A percentile compares a stretch with the other conserved stretches of the same genome.
Conservation (phyloP, 768 basidiomycete species). For the Rhodotorula sphaerocarpa region DNA sequence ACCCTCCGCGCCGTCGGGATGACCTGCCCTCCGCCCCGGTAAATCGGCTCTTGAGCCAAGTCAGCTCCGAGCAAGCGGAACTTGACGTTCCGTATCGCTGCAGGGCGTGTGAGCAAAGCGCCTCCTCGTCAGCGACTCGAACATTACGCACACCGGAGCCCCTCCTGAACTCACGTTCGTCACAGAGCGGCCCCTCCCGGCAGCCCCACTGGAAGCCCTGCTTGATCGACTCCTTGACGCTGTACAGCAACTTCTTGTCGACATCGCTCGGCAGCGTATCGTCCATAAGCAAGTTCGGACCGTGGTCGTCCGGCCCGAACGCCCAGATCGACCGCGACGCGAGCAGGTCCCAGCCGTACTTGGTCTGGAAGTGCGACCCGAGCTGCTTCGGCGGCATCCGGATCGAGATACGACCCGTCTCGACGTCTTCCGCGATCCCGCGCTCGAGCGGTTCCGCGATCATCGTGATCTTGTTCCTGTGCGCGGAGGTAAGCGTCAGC, state of each 20-base stretch:
- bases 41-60: conserved; percentile 90
- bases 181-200: conserved; percentile 92
- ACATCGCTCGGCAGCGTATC: conserved; percentile 95
- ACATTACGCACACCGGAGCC: too few species aligned
- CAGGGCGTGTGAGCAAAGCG: neutral
- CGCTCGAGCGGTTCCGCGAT: conserved; percentile 95
- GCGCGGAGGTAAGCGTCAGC: neutral
- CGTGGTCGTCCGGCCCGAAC: conserved; percentile 93
- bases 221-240: conserved; percentile 89
- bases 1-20: conserved; percentile 98
- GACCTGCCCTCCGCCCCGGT: conserved; percentile 95
- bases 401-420: conserved; percentile 84
- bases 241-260: conserved; percentile 81
- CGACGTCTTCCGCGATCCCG: conserved; percentile 93
- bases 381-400: conserved; percentile 90
- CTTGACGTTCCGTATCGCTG: conserved; percentile 97
- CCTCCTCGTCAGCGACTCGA: neutral
- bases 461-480: conserved; percentile 95
- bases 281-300: conserved; percentile 85
- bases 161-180: conserved; percentile 71
- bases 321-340: conserved; percentile 99
- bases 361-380: conserved; percentile 90
- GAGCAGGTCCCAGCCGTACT: conserved; percentile 95
- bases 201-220: conserved; percentile 99
- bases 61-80: conserved; percentile 90